Evolutionary conservation across 352 stramenopile genomes (phyloP).

Genomic region (Phytopythium chamaehyphon): DNA sequence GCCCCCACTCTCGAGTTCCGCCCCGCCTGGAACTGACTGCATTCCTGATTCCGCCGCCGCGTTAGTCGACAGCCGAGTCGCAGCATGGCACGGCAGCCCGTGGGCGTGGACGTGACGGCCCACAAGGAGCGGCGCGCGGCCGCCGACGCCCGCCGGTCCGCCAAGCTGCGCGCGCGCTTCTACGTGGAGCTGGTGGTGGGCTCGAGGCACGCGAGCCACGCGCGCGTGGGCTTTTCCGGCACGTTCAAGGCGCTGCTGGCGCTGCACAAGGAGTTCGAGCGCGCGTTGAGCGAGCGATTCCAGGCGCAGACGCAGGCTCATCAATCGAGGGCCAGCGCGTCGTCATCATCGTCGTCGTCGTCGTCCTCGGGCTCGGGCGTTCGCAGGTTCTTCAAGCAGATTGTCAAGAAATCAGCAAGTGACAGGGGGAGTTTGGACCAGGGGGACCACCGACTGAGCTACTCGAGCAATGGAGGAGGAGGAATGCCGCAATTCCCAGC

Average conservation of each 20-base stretch:
- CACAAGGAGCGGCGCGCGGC: conserved; percentile 63
- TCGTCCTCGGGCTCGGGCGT: conserved; percentile 25
- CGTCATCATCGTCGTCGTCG: conserved; percentile 41
- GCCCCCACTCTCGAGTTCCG: too few species aligned
- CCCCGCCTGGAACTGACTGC: too few species aligned
- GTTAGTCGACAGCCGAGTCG: conserved; percentile 9
- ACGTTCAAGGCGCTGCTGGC: conserved; percentile 54
- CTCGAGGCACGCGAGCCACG: conserved; percentile 42
- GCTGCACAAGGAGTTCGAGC: conserved; percentile 44
- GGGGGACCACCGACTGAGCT: conserved; percentile 3
- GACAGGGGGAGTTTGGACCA: conserved; percentile 2
- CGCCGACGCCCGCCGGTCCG: conserved; percentile 38
- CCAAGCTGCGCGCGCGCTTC: conserved; percentile 54
- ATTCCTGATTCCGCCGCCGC: neutral
- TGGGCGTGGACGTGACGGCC: conserved; percentile 57
- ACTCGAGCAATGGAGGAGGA: conserved; percentile 8
- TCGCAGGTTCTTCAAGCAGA: conserved; percentile 12
- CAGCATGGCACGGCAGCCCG: conserved; percentile 18
- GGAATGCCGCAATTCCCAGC: conserved; percentile 39
- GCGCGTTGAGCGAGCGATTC: conserved; percentile 19
- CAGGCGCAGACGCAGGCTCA: neutral
- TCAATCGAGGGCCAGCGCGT: conserved; percentile 17
- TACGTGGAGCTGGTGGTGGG: conserved; percentile 70
- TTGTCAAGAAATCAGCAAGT: neutral
- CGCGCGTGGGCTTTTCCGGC: conserved; percentile 56